Evolutionary conservation across 148 eudicot species (phyloP), one percentile per base, ranked within the genome.

Genomic region (Simmondsia chinensis): DNA sequence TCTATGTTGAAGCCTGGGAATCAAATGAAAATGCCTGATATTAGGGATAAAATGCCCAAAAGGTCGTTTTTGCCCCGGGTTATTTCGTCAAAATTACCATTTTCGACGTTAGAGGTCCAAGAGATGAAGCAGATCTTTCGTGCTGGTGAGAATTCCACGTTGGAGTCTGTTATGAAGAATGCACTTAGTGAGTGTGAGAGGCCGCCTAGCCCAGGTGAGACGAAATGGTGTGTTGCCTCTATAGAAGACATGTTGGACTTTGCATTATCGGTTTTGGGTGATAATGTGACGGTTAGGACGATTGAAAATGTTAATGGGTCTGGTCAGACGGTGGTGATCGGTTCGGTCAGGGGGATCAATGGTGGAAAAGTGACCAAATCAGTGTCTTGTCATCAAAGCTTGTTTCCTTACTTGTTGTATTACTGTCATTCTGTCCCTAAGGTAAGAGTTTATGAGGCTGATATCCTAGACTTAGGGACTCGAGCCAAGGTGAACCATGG

Each of bases 401-500:
- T 85, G 75, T 76, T 71, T 50, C 97, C 97, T 10, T 91, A 76
- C 43, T 30, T 91, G 37, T 45, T 85, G 7, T 91, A 91, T 33
- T 91, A 91, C 27, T 91, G 97, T 60, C 95, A 91, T 47, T 76
- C 94, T n/a, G 97, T 91, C 3, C 97, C 97, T 1, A 76, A 91
- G 33, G 97, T 91, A 6, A 64, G 88, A 45, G 94, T 70, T 3
- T 82, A 91, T 41, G 73, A 68, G 47, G 86, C 85, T 0, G 85
- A 87, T 24, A 82, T 82, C 36, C 63, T 73, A 48, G 93, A 79
- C 51, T 36, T 61, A 40, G 57, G 69, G 40, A 61, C 16, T 7
- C 79, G 69, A 55, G 60, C 35, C 12, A 80, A 71, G 57, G 69
- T 88, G 0, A 88, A 83, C 21, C 52, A 61, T 17, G 94, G 91